Percentiles rank a stretch among this genome's conserved stretches.
These are phyloP conservation scores for Blastocladiella britannica DNA, from an alignment of 192 early-diverging fungal genomes.

Conservation along the genomic window DNA sequence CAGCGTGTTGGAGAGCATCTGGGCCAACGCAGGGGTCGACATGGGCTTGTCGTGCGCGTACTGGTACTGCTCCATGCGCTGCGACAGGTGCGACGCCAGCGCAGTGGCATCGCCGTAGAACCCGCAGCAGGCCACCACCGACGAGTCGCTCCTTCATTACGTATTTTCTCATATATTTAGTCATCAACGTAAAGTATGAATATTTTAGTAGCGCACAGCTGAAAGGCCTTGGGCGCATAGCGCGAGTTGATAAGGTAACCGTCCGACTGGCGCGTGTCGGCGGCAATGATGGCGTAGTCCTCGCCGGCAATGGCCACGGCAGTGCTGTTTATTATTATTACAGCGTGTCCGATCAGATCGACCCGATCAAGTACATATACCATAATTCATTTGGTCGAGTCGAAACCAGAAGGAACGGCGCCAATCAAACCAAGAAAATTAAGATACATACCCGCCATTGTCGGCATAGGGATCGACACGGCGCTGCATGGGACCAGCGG, in stretches of 20 bases:
- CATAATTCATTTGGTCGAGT: neutral
- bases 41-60: slow-evolving; percentile 81
- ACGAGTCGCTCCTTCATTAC: slow-evolving; percentile 52
- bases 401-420: neutral
- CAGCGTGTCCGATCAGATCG: too few relatives aligned
- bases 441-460: slow-evolving; percentile 36
- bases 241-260: slow-evolving; percentile 91
- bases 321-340: too few relatives aligned
- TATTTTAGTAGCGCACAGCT: slow-evolving; percentile 24
- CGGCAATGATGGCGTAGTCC: slow-evolving; percentile 84
- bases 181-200: neutral
- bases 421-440: neutral
- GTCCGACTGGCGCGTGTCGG: slow-evolving; percentile 84
- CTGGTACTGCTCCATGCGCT: slow-evolving; percentile 81
- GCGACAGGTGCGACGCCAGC: slow-evolving; percentile 58
- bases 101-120: slow-evolving; percentile 77
- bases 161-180: neutral
- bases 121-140: slow-evolving; percentile 65
- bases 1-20: slow-evolving; percentile 79
- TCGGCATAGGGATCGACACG: slow-evolving; percentile 79
- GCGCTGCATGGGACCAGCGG: slow-evolving; percentile 29
- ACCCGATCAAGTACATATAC: neutral
- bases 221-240: slow-evolving; percentile 72
- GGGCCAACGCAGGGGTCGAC: slow-evolving; percentile 64
- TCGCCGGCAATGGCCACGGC: slow-evolving; percentile 80